phyloP scores from a whole-genome alignment of 2,329 filamentous ascomycete genomes.

The Epichloe amarillans region DNA sequence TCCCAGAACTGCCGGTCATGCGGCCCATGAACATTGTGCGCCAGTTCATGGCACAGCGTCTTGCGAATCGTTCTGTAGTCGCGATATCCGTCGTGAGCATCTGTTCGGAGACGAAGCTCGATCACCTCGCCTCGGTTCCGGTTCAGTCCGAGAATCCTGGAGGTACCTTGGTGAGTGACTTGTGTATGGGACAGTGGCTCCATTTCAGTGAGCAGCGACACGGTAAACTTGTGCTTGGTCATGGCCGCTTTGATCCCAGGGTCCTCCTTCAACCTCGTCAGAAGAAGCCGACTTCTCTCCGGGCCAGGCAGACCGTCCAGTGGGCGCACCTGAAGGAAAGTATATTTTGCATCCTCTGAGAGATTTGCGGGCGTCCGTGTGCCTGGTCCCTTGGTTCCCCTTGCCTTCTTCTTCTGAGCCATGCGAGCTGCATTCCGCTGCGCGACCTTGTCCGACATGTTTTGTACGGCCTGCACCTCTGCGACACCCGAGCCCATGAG shows the following conservation, averaged over 20 bases:
- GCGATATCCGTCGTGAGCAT: conserved; percentile 84
- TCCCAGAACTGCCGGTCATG: conserved; percentile 88
- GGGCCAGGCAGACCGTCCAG: conserved; percentile 67
- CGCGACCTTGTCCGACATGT: conserved; percentile 34
- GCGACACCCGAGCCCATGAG: conserved; percentile 50
- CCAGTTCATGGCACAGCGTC: conserved; percentile 88
- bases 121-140: conserved; percentile 81
- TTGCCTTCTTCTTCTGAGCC: conserved; percentile 17
- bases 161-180: conserved; percentile 55
- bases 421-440: conserved; percentile 30
- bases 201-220: conserved; percentile 88
- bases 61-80: conserved; percentile 86
- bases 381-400: conserved; percentile 7
- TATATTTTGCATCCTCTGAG: conserved; percentile 55
- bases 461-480: conserved; percentile 43
- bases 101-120: conserved; percentile 79
- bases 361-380: neutral
- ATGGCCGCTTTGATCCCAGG: conserved; percentile 76
- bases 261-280: conserved; percentile 67
- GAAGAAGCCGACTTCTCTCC: conserved; percentile 53
- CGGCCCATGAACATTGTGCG: conserved; percentile 76
- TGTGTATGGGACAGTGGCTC: conserved; percentile 71
- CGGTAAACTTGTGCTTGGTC: conserved; percentile 71
- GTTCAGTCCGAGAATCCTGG: conserved; percentile 73
- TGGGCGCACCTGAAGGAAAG: conserved; percentile 65